Percentiles rank a stretch among this genome's conserved stretches.
These are phyloP conservation scores for Pugionium dolabratum DNA, from an alignment of 345 rosid genomes.

Conservation along the genomic window DNA sequence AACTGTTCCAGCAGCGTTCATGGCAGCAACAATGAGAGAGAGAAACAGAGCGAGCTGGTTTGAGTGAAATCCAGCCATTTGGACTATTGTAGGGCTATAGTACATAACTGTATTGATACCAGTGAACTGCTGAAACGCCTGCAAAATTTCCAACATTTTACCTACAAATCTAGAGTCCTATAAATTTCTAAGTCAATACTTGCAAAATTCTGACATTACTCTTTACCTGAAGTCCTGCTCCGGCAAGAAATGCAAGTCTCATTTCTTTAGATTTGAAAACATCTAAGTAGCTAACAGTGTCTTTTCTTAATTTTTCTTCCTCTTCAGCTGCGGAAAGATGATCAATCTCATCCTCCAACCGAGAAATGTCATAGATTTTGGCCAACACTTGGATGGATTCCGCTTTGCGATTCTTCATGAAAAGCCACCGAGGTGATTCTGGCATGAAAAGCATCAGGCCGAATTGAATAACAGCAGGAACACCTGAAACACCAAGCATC, in stretches of 20 bases:
- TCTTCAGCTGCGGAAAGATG: slow-evolving; percentile 64
- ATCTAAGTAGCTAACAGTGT: slow-evolving; percentile 54
- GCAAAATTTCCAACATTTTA: slow-evolving; percentile 31
- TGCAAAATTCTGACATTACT: neutral
- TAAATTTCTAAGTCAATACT: slow-evolving; percentile 5
- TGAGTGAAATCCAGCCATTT: slow-evolving; percentile 89
- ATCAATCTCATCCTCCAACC: slow-evolving; percentile 84
- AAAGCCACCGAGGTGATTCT: slow-evolving; percentile 98
- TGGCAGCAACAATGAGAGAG: slow-evolving; percentile 71
- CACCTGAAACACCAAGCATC: slow-evolving; percentile 95
- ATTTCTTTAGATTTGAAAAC: slow-evolving; percentile 79
- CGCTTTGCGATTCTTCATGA: slow-evolving; percentile 69
- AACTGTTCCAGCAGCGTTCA: slow-evolving; percentile 88
- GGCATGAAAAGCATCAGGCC: slow-evolving; percentile 79
- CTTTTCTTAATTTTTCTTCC: slow-evolving; percentile 61
- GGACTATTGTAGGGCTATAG: slow-evolving; percentile 96
- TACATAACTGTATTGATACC: slow-evolving; percentile 99
- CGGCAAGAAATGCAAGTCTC: slow-evolving; percentile 86
- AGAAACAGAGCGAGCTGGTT: slow-evolving; percentile 83
- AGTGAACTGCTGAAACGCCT: slow-evolving; percentile 97
- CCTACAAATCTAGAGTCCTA: neutral
- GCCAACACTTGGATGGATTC: slow-evolving; percentile 62
- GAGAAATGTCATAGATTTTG: slow-evolving; percentile 66
- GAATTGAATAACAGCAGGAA: slow-evolving; percentile 90
- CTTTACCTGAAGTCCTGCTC: slow-evolving; percentile 97